Evolutionary conservation across 139 green algal species (phyloP), one percentile per base, ranked within the genome.

Genomic region (Coccomyxa sp.): DNA sequence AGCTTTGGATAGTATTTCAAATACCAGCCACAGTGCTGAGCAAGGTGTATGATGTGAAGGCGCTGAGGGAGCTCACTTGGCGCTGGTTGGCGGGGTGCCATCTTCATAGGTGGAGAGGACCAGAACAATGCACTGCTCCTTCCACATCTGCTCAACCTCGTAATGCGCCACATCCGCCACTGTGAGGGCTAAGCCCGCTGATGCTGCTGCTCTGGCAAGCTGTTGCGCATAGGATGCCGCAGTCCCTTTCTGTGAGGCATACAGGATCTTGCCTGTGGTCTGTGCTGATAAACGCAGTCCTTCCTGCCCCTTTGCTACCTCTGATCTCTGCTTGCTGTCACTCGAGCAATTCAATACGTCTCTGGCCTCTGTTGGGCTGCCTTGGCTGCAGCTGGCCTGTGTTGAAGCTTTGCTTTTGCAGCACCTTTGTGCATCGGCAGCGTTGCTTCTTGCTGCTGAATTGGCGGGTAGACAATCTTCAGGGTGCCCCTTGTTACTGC

Each of bases 21-120:
- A n/a, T n/a, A n/a, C n/a, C 50, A 64, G 22, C 24, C 64, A 72
- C 1, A 39, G 6, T 36, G 31, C 1, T 72, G 24, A 22, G 31
- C 8, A 12, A 39, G 31, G 64, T n/a, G 31, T 36, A 33, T 1
- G 3, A 72, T 1, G 6, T 39, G 5, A 29, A 22, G 24, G 4
- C 14, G 64, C 14, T 72, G n/a, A 6, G 64, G 29, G 1, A 72
- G 31, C 24, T 40, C 54, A 92, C 83, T 76, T 87, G 86, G 89
- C 84, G 68, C 35, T 27, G 12, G 83, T 33, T 18, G 89, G 86
- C 9, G 89, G 85, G 6, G 64, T 81, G 14, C 85, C 89, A 3
- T 82, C 84, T 37, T 90, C 82, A 36, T 90, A 90, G 8, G 89
- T 92, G 31, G 84, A 86, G 14, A 89, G 39, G 2, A 93, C 37